phyloP scores from a whole-genome alignment of 768 basidiomycete genomes.

The Naganishia kalamii region DNA sequence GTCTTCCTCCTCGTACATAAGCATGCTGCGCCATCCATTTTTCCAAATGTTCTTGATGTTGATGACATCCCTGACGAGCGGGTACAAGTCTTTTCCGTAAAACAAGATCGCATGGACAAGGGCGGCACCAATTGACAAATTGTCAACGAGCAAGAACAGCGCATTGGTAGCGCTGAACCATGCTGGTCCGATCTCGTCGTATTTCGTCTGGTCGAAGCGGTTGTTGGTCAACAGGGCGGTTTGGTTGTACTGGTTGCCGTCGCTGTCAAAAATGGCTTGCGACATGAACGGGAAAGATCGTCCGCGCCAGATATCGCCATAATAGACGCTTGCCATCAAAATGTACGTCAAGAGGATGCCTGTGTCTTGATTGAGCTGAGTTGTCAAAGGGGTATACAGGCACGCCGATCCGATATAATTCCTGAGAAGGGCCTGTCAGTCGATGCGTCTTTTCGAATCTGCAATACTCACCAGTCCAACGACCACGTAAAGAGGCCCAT shows the following conservation, averaged over 20 bases:
- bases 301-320: constrained; percentile 40
- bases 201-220: constrained; percentile 51
- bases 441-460: too few species aligned
- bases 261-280: constrained; percentile 49
- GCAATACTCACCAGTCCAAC: constrained; percentile 6
- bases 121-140: constrained; percentile 38
- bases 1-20: constrained; percentile 5
- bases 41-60: constrained; percentile 20
- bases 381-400: constrained; percentile 42
- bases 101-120: constrained; percentile 24
- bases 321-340: constrained; percentile 33
- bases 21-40: constrained; percentile 19
- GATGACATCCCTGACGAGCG: constrained; percentile 11
- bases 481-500: constrained; percentile 23
- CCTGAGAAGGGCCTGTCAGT: not conserved
- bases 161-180: constrained; percentile 30
- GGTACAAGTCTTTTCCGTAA: constrained; percentile 10
- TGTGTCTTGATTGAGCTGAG: constrained; percentile 32
- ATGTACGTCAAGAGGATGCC: constrained; percentile 24
- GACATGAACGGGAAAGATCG: constrained; percentile 45
- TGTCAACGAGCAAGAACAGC: constrained; percentile 26
- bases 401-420: constrained; percentile 32
- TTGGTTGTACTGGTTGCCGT: constrained; percentile 53
- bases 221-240: constrained; percentile 49
- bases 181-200: constrained; percentile 42